Evolutionary conservation across 2,329 filamentous ascomycete species (phyloP).

Genomic region (Ophidiomyces ophidiicola): DNA sequence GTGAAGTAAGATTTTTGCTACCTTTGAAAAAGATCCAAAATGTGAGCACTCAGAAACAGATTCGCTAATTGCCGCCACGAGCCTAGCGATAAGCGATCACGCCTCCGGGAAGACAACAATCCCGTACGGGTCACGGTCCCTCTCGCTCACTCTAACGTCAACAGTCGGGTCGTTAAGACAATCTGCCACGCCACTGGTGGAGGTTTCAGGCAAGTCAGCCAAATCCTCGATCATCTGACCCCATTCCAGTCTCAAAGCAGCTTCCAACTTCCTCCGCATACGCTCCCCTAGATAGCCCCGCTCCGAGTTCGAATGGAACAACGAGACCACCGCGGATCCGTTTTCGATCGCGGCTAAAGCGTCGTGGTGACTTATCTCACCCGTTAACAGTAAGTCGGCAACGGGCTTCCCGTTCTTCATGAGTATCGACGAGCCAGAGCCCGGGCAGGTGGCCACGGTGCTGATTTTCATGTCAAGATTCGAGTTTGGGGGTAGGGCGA

Average conservation of each 20-base stretch:
- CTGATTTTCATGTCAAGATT: constrained; percentile 46
- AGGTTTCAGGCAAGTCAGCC: constrained; percentile 20
- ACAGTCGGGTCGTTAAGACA: constrained; percentile 43
- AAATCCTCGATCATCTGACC: constrained; percentile 35
- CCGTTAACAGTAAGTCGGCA: constrained; percentile 77
- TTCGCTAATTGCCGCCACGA: no score
- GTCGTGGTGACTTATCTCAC: constrained; percentile 88
- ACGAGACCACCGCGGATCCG: constrained; percentile 66
- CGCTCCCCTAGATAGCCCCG: constrained; percentile 63
- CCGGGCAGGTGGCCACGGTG: constrained; percentile 76
- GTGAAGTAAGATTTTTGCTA: no score
- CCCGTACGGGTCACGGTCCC: constrained; percentile 78
- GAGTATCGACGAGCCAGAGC: constrained; percentile 63
- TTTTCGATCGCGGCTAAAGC: constrained; percentile 75
- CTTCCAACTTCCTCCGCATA: constrained; percentile 54
- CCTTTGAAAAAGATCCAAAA: no score
- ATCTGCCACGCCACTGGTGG: constrained; percentile 33
- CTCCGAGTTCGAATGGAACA: constrained; percentile 93
- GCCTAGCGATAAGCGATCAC: no score
- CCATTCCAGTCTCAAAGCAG: constrained; percentile 47
- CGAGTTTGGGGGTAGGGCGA: constrained; percentile 51
- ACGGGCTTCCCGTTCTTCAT: constrained; percentile 43
- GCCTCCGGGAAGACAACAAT: constrained; percentile 40
- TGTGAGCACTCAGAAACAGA: no score
- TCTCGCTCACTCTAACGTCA: constrained; percentile 61